Evolutionary conservation across 2,329 filamentous ascomycete genomes (phyloP).

Genomic region (Calonectria multiphialidica): DNA sequence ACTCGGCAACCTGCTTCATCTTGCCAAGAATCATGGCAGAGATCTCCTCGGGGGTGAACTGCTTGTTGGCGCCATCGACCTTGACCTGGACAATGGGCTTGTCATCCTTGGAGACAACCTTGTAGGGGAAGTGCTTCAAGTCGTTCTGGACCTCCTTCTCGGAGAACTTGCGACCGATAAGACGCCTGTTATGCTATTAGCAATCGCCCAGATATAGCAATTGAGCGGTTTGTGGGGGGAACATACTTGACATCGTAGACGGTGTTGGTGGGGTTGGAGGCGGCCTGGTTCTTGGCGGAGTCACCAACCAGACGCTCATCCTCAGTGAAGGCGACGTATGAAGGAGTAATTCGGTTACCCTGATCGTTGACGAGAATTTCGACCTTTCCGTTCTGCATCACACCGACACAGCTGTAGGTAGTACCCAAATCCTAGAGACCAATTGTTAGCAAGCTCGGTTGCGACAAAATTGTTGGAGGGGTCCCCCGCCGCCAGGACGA

Average conservation of each 20-base stretch:
- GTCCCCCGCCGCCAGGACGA: background rate
- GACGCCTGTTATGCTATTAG: constrained; percentile 66
- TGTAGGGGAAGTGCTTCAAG: constrained; percentile 99
- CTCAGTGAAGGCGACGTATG: constrained; percentile 96
- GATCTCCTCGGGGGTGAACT: constrained; percentile 84
- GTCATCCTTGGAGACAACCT: constrained; percentile 88
- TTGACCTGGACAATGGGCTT: constrained; percentile 88
- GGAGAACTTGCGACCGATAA: constrained; percentile 86
- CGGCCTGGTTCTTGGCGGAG: constrained; percentile 95
- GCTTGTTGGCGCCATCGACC: constrained; percentile 73
- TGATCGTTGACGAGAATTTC: constrained; percentile 97
- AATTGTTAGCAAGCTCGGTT: constrained; percentile 29
- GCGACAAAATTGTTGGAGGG: background rate
- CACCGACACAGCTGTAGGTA: constrained; percentile 90
- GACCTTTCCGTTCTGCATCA: constrained; percentile 95
- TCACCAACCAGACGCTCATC: constrained; percentile 98
- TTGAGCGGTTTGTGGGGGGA: background rate
- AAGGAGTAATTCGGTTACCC: constrained; percentile 95
- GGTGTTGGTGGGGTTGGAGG: constrained; percentile 80
- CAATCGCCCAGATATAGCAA: background rate
- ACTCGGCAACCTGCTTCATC: constrained; percentile 88
- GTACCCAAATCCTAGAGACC: constrained; percentile 80
- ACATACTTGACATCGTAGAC: constrained; percentile 88
- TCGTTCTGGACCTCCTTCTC: constrained; percentile 93
- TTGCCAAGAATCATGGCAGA: constrained; percentile 86